Percentiles rank a stretch among this genome's conserved stretches.
Evolutionary conservation across 2,329 filamentous ascomycete genomes (phyloP).

Genomic region (Paecilomyces sp.): DNA sequence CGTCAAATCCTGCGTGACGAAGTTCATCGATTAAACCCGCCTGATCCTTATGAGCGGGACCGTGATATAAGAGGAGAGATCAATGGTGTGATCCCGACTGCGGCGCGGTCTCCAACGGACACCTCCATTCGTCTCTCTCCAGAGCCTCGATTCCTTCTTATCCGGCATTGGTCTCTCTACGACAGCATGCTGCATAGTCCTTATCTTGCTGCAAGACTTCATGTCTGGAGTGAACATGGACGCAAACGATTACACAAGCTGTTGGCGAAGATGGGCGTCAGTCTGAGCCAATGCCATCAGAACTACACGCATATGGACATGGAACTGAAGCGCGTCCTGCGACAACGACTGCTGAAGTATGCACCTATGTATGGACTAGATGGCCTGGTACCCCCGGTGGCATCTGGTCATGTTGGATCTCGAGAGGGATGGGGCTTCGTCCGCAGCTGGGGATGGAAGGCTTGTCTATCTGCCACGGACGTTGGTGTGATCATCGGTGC

Average conservation of each 20-base stretch:
- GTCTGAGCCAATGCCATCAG: slow-evolving; percentile 86
- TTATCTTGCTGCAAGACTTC: slow-evolving; percentile 82
- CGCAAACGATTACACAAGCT: slow-evolving; percentile 87
- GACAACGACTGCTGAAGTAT: slow-evolving; percentile 81
- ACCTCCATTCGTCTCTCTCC: slow-evolving; percentile 87
- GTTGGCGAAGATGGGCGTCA: slow-evolving; percentile 96
- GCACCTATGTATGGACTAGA: slow-evolving; percentile 90
- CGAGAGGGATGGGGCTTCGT: slow-evolving; percentile 98
- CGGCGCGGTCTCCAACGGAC: slow-evolving; percentile 81
- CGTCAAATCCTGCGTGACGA: slow-evolving; percentile 84
- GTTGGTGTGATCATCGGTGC: slow-evolving; percentile 89
- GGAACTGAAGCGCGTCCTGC: slow-evolving; percentile 81
- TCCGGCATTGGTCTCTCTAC: slow-evolving; percentile 94
- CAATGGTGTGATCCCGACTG: slow-evolving; percentile 79
- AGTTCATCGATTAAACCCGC: slow-evolving; percentile 85
- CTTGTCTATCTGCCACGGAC: slow-evolving; percentile 85
- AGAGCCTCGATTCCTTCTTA: slow-evolving; percentile 85
- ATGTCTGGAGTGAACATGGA: slow-evolving; percentile 89
- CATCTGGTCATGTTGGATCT: slow-evolving; percentile 61
- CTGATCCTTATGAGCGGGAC: slow-evolving; percentile 50
- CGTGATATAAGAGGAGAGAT: slow-evolving; percentile 60
- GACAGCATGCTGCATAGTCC: slow-evolving; percentile 98
- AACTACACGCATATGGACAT: slow-evolving; percentile 98
- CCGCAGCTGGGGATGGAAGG: slow-evolving; percentile 94
- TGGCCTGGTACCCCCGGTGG: slow-evolving; percentile 76